phyloP scores from a whole-genome alignment of 1,139 yeast species.

The Geotrichum restrictum region DNA sequence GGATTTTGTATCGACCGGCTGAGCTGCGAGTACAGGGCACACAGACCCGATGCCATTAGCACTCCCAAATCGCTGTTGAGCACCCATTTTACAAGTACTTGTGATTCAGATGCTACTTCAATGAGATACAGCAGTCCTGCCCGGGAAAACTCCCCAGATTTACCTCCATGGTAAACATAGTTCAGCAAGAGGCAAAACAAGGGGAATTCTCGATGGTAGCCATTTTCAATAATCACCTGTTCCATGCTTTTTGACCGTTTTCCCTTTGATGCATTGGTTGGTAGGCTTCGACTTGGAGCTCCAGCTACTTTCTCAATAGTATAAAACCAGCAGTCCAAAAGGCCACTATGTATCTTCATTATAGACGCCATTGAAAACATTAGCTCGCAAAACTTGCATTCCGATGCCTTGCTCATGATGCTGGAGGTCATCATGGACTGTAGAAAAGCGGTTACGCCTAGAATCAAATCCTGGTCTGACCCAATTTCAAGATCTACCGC shows the following conservation, averaged over 20 bases:
- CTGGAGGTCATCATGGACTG: slow-evolving; percentile 22
- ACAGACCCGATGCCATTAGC: slow-evolving; percentile 35
- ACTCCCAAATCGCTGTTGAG: slow-evolving; percentile 33
- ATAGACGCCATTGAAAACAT: slow-evolving; percentile 26
- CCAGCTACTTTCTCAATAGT: slow-evolving; percentile 19
- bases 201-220: slow-evolving; percentile 25
- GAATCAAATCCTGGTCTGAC: slow-evolving; percentile 22
- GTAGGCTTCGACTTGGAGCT: slow-evolving; percentile 12
- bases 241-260: not conserved
- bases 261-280: not conserved
- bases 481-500: slow-evolving; percentile 21
- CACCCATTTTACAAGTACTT: slow-evolving; percentile 32
- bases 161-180: slow-evolving; percentile 32
- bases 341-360: slow-evolving; percentile 24
- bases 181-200: slow-evolving; percentile 32
- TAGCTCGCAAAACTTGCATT: slow-evolving; percentile 25
- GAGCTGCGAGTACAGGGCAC: slow-evolving; percentile 35
- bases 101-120: slow-evolving; percentile 28
- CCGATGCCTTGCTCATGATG: slow-evolving; percentile 21
- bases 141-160: slow-evolving; percentile 35
- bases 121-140: slow-evolving; percentile 34
- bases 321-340: slow-evolving; percentile 26
- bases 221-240: not conserved
- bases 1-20: slow-evolving; percentile 20
- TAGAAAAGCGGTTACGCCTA: slow-evolving; percentile 25